These are phyloP conservation scores for Globisporangium recalcitrans DNA, from an alignment of 352 stramenopile species.

Conservation along the genomic window DNA sequence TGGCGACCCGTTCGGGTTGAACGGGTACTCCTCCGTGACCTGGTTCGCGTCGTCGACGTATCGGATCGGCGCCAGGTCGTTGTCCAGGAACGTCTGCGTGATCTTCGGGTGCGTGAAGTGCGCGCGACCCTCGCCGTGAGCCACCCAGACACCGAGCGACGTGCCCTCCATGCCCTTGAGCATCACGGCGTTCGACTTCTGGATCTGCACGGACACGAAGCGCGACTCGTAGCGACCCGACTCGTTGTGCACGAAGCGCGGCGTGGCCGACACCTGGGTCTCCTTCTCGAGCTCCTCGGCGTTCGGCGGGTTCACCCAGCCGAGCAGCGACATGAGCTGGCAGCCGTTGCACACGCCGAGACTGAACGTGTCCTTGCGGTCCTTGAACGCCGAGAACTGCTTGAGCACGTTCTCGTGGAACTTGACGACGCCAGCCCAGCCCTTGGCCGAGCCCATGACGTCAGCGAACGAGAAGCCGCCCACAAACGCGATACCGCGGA, in stretches of 20 bases:
- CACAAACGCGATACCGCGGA: slow-evolving; percentile 97
- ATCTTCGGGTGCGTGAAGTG: slow-evolving; percentile 95
- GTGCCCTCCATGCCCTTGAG: slow-evolving; percentile 97
- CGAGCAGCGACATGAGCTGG: slow-evolving; percentile 99
- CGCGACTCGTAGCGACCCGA: slow-evolving; percentile 95
- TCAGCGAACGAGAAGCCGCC: slow-evolving; percentile 99
- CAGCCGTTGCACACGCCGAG: slow-evolving; percentile 99
- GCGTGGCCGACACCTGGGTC: slow-evolving; percentile 54
- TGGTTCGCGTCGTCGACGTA: slow-evolving; percentile 96
- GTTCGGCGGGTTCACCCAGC: slow-evolving; percentile 89
- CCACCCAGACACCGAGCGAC: slow-evolving; percentile 97
- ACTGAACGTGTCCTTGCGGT: slow-evolving; percentile 96
- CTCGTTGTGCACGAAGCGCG: slow-evolving; percentile 97
- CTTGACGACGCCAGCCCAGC: slow-evolving; percentile 97
- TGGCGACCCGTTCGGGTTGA: slow-evolving; percentile 99
- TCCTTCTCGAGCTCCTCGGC: slow-evolving; percentile 47
- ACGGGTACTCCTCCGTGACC: slow-evolving; percentile 96
- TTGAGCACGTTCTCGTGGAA: slow-evolving; percentile 94
- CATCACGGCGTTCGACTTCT: slow-evolving; percentile 94
- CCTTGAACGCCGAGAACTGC: slow-evolving; percentile 96
- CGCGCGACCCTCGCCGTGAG: slow-evolving; percentile 88
- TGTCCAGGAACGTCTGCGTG: slow-evolving; percentile 83
- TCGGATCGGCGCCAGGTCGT: slow-evolving; percentile 92
- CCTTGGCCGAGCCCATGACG: slow-evolving; percentile 98
- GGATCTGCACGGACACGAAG: slow-evolving; percentile 95